These are phyloP conservation scores for Euphorbia corollata DNA, from an alignment of 441 rosid species.

Conservation along the genomic window DNA sequence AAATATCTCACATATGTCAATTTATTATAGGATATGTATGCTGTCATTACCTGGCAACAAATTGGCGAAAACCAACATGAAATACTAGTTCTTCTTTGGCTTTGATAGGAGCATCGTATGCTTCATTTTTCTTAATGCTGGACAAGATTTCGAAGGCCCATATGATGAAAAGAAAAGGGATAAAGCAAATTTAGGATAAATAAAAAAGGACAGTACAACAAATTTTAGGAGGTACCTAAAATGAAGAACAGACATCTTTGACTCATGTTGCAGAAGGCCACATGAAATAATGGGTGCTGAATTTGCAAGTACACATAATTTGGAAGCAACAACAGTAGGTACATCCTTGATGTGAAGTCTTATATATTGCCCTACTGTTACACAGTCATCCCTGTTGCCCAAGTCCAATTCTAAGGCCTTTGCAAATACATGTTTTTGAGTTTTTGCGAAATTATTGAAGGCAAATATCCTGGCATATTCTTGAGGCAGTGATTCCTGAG, in stretches of 20 bases:
- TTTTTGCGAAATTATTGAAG: constrained; percentile 74
- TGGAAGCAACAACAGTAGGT: constrained; percentile 51
- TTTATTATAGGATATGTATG: background rate
- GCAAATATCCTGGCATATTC: constrained; percentile 90
- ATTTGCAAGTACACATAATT: constrained; percentile 38
- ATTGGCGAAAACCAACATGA: constrained; percentile 93
- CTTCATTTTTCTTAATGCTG: constrained; percentile 80
- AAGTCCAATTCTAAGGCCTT: constrained; percentile 51
- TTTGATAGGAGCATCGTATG: constrained; percentile 71
- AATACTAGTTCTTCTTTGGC: constrained; percentile 82
- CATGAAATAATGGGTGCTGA: constrained; percentile 48
- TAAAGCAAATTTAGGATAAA: background rate
- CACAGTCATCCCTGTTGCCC: constrained; percentile 48
- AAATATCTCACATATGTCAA: constrained; percentile 10
- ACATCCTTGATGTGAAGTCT: constrained; percentile 77
- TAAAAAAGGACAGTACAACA: constrained; percentile 10
- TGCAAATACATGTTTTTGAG: constrained; percentile 71
- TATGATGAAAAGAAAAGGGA: constrained; percentile 9
- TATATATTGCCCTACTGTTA: constrained; percentile 50
- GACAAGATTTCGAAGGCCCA: constrained; percentile 16
- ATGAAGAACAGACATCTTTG: constrained; percentile 92
- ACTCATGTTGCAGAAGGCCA: constrained; percentile 93
- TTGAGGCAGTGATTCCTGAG: constrained; percentile 88
- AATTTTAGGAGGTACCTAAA: constrained; percentile 56
- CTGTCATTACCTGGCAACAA: constrained; percentile 62